Base-by-base conservation (phyloP, 2,329 filamentous ascomycete species). In the Aspergillus quadricinctus region DNA sequence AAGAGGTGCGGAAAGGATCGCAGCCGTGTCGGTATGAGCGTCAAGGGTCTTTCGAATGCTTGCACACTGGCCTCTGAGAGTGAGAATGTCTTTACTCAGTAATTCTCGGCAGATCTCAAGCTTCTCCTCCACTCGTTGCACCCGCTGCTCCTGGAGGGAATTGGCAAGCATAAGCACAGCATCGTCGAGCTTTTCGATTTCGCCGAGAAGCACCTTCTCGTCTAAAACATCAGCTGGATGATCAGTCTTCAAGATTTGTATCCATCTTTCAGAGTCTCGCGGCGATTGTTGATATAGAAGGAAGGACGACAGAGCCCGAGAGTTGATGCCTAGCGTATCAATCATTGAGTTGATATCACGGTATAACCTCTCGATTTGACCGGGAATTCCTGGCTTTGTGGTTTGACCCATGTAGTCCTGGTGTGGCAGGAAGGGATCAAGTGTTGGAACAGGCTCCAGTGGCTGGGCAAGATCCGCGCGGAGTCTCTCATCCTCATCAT, bases 321-420 rank as follows among this genome's bases (percentile, higher is more conserved):
- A 85, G 69, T 97, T 97, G 50, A 97, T 82, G 9, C 93, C 93
- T 43, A 97, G 78, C 0, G 90, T 93, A 66, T 97, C 91, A 46
- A 99, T 87, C 94, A 97, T 99, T 11, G 89, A 89, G 72, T 80
- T 81, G 60, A 80, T 78, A 57, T 81, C 78, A 11, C 77, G 75
- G 59, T 79, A 80, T 2, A 81, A 64, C 51, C 74, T 70, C 64
- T 81, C 78, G 48, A 80, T 77, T 61, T 80, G 77, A 7, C 77
- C 78, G 1, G 78, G 75, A 55, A 81, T 73, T 29, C 78, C 78
- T 43, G 75, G 76, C 59, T 79, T 78, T 48, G 69, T 69, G 7
- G 74, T 75, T 50, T 75, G 69, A 7, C 74, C 75, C 29, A 70
- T 69, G 54, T 77, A 78, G 54, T 78, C 75, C 51, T 79, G 77